Percentiles rank a stretch among this genome's conserved stretches.
Evolutionary conservation across 2,329 filamentous ascomycete genomes (phyloP).

Genomic region (Penicillium sp.): DNA sequence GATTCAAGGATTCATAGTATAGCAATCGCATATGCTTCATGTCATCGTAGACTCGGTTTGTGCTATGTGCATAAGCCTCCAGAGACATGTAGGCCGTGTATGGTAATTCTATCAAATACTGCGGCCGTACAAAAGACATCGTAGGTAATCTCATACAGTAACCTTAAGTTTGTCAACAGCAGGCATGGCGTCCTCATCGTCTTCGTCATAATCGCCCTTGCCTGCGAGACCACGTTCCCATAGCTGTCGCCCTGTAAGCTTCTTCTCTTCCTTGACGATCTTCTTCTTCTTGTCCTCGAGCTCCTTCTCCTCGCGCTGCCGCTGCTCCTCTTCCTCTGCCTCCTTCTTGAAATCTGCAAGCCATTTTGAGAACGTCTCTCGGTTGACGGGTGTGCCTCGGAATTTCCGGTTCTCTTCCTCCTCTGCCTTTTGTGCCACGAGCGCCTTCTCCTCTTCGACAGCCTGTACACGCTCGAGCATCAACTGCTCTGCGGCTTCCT

Average conservation of each 20-base stretch:
- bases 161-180: slow-evolving; percentile 72
- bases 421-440: slow-evolving; percentile 64
- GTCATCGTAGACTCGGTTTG: slow-evolving; percentile 3
- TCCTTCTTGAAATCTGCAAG: slow-evolving; percentile 75
- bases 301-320: slow-evolving; percentile 71
- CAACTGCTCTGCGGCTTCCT: slow-evolving; percentile 86
- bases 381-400: slow-evolving; percentile 84
- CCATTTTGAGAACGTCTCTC: slow-evolving; percentile 84
- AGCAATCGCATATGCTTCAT: not conserved
- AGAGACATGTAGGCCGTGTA: not conserved
- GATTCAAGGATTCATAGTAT: not conserved
- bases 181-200: slow-evolving; percentile 62
- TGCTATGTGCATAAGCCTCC: slow-evolving; percentile 6
- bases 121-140: slow-evolving; percentile 15
- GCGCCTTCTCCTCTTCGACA: slow-evolving; percentile 56
- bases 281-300: slow-evolving; percentile 81
- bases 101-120: slow-evolving; percentile 1
- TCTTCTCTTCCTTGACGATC: slow-evolving; percentile 61
- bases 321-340: slow-evolving; percentile 71
- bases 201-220: slow-evolving; percentile 67
- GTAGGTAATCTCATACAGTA: slow-evolving; percentile 49
- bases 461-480: slow-evolving; percentile 72
- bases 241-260: slow-evolving; percentile 71
- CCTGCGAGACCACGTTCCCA: slow-evolving; percentile 74
- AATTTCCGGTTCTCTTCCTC: slow-evolving; percentile 96